These are phyloP conservation scores for Nicotiana paniculata DNA, from an alignment of 257 asterid species.

Conservation along the genomic window DNA sequence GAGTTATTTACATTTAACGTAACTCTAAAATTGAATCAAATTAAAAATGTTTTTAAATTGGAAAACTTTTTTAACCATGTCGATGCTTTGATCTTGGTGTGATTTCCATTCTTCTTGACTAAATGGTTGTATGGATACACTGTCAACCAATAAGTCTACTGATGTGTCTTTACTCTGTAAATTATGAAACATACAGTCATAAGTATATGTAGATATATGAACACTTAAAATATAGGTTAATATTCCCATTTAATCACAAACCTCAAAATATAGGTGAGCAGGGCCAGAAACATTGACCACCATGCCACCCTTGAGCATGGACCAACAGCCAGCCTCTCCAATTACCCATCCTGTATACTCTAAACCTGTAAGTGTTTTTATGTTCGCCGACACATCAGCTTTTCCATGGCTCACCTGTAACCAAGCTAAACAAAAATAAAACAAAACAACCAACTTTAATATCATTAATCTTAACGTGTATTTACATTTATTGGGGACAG, in stretches of 20 bases:
- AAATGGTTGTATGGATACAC: constrained; percentile 30
- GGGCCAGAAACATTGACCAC: not conserved
- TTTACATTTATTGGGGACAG: no score
- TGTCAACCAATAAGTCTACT: constrained; percentile 20
- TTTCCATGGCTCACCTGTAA: not conserved
- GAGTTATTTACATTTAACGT: not conserved
- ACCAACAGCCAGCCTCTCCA: constrained; percentile 1
- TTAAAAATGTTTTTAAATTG: no score
- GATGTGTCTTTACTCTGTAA: not conserved
- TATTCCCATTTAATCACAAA: not conserved
- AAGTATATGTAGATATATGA: no score
- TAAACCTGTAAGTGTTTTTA: not conserved
- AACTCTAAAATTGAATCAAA: not conserved
- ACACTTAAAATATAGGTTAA: not conserved
- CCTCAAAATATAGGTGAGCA: not conserved
- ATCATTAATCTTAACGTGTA: no score
- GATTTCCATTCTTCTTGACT: constrained; percentile 24
- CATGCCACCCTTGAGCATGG: not conserved
- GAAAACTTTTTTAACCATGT: constrained; percentile 2
- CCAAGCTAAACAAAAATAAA: not conserved
- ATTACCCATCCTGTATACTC: not conserved
- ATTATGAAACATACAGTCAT: not conserved
- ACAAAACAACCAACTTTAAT: no score
- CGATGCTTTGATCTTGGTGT: constrained; percentile 20
- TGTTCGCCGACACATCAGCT: not conserved